These are phyloP conservation scores for Irpex rosettiformis DNA, from an alignment of 1,284 basidiomycete species.

Conservation along the genomic window DNA sequence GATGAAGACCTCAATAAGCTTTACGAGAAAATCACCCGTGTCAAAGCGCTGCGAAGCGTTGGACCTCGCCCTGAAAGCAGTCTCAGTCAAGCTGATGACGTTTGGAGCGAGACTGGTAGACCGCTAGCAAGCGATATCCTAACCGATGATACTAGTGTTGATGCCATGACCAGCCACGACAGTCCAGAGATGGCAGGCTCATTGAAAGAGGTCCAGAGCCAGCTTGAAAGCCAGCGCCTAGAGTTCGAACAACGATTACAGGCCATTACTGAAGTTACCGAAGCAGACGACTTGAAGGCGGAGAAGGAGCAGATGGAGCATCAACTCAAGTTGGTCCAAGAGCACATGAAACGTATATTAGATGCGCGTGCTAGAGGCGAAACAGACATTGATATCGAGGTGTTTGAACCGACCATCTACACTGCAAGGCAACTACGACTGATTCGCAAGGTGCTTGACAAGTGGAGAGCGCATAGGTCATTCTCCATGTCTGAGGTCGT, in stretches of 20 bases:
- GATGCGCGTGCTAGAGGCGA: conserved; percentile 79
- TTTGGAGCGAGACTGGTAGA: conserved; percentile 80
- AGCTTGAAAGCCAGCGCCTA: conserved; percentile 47
- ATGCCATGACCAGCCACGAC: conserved; percentile 61
- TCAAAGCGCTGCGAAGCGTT: conserved; percentile 79
- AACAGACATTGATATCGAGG: conserved; percentile 53
- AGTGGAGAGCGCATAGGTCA: conserved; percentile 80
- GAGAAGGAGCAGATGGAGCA: conserved; percentile 92
- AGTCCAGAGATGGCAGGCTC: conserved; percentile 64
- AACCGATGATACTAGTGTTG: conserved; percentile 84
- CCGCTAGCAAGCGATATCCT: conserved; percentile 69
- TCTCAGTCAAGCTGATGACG: conserved; percentile 78
- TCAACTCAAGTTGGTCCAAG: conserved; percentile 77
- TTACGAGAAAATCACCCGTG: conserved; percentile 89
- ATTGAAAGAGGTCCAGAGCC: conserved; percentile 66
- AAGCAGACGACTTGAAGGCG: conserved; percentile 79
- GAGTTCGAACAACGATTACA: conserved; percentile 64
- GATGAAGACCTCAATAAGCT: conserved; percentile 93
- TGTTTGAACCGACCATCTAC: conserved; percentile 79
- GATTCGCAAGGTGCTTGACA: conserved; percentile 76
- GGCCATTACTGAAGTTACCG: conserved; percentile 69
- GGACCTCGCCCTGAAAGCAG: conserved; percentile 81
- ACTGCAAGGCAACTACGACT: conserved; percentile 76
- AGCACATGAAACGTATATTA: conserved; percentile 79
- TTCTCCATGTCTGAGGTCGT: conserved; percentile 93